phyloP scores from a whole-genome alignment of 1,284 basidiomycete species.

The Pulveroboletus sp. region DNA sequence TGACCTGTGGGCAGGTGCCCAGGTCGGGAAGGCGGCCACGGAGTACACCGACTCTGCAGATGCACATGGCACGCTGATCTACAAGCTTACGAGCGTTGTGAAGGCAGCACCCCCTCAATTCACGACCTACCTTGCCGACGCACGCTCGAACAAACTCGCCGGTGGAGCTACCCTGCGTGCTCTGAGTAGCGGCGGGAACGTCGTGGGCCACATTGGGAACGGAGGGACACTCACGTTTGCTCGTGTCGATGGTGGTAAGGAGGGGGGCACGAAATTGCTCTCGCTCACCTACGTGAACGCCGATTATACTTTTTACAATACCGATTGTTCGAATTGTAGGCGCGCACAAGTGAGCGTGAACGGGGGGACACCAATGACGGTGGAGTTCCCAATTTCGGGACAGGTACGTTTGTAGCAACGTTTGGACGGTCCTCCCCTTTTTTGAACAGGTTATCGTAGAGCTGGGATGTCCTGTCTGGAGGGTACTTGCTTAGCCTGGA shows the following conservation, averaged over 20 bases:
- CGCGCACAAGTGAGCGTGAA: slow-evolving; percentile 10
- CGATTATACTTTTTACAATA: slow-evolving; percentile 11
- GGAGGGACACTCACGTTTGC: slow-evolving; percentile 9
- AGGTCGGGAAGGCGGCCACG: background rate
- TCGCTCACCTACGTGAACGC: slow-evolving; percentile 14
- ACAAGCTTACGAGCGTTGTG: slow-evolving; percentile 4
- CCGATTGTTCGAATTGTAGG: slow-evolving; percentile 10
- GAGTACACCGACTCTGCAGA: background rate
- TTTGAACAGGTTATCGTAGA: background rate
- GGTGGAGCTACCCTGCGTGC: slow-evolving; percentile 2
- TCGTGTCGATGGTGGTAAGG: slow-evolving; percentile 11
- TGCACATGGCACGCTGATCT: slow-evolving; percentile 8
- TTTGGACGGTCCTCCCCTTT: background rate
- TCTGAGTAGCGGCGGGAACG: background rate
- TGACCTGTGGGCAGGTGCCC: slow-evolving; percentile 6
- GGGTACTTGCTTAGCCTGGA: slow-evolving; percentile 10
- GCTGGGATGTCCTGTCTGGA: slow-evolving; percentile 7
- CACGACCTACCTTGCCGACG: slow-evolving; percentile 7
- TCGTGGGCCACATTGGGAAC: slow-evolving; percentile 4
- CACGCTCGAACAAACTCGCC: slow-evolving; percentile 1
- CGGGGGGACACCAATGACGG: background rate
- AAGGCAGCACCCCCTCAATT: background rate
- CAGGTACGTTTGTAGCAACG: slow-evolving; percentile 3
- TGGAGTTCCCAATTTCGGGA: slow-evolving; percentile 15
- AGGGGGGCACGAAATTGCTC: slow-evolving; percentile 8